These are phyloP conservation scores for Colletotrichum abscissum DNA, from an alignment of 2,329 filamentous ascomycete species.

Conservation along the genomic window DNA sequence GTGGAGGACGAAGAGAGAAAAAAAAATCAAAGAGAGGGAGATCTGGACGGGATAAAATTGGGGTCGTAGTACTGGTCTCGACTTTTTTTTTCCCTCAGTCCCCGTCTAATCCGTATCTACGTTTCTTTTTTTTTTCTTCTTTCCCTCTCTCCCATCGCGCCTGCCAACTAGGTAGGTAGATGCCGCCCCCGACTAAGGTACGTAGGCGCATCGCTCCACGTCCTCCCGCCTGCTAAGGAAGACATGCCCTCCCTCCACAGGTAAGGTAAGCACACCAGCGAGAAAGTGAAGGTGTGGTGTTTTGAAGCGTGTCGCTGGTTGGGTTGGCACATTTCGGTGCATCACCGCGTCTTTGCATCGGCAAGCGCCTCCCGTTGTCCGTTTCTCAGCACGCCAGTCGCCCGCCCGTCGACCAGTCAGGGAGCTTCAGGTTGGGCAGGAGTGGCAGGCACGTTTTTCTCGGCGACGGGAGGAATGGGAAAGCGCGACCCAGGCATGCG, in stretches of 20 bases:
- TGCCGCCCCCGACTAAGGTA: background rate
- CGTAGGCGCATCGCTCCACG: background rate
- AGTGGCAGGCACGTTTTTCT: constrained; percentile 21
- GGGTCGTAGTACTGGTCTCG: constrained; percentile 26
- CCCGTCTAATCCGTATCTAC: background rate
- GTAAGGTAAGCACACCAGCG: background rate
- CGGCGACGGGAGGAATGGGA: constrained; percentile 26
- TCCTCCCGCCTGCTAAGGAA: background rate
- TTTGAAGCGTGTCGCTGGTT: background rate
- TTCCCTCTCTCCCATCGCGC: background rate
- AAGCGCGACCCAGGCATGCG: constrained; percentile 19
- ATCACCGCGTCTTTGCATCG: background rate
- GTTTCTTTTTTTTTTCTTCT: background rate
- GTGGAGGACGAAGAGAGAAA: constrained; percentile 16
- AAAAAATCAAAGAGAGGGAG: constrained; percentile 20
- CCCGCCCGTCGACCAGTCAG: constrained; percentile 2
- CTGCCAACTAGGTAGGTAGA: background rate
- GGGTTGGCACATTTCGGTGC: background rate
- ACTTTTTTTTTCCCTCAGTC: background rate
- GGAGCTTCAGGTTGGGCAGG: constrained; percentile 10
- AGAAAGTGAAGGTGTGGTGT: background rate
- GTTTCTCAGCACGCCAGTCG: constrained; percentile 16
- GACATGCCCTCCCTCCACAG: background rate
- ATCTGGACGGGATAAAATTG: constrained; percentile 35
- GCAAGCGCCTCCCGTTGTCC: constrained; percentile 23